Conservation (phyloP, 768 basidiomycete genomes). For the Russula lepida region DNA sequence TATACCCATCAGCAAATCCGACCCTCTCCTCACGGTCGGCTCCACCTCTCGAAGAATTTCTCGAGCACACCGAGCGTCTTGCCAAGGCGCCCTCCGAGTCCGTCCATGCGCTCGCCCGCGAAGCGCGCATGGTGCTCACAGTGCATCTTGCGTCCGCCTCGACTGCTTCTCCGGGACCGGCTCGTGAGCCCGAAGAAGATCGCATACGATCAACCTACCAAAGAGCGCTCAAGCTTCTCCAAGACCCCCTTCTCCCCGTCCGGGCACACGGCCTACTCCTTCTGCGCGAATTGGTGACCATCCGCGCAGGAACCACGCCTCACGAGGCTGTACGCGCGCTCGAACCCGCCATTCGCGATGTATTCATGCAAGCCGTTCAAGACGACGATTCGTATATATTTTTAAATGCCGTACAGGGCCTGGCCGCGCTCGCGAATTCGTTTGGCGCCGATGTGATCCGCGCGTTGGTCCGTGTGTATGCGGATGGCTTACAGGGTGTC, state of each 20-base stretch:
- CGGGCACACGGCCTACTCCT: slow-evolving; percentile 86
- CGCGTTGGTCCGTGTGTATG: slow-evolving; percentile 60
- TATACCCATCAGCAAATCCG: slow-evolving; percentile 36
- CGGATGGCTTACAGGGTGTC: slow-evolving; percentile 42
- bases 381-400: slow-evolving; percentile 97
- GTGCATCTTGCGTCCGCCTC: slow-evolving; percentile 65
- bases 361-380: slow-evolving; percentile 77
- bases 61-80: slow-evolving; percentile 51
- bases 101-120: slow-evolving; percentile 54
- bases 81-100: slow-evolving; percentile 39
- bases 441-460: slow-evolving; percentile 67
- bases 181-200: slow-evolving; percentile 40
- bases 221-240: slow-evolving; percentile 76
- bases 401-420: slow-evolving; percentile 83
- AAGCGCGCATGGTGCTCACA: slow-evolving; percentile 78
- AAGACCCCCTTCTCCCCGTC: slow-evolving; percentile 89
- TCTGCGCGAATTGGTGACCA: slow-evolving; percentile 65
- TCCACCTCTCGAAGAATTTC: slow-evolving; percentile 65
- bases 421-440: slow-evolving; percentile 75
- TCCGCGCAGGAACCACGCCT: slow-evolving; percentile 23
- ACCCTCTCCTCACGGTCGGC: slow-evolving; percentile 50
- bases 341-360: slow-evolving; percentile 73
- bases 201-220: slow-evolving; percentile 47
- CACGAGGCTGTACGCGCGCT: slow-evolving; percentile 50
- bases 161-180: slow-evolving; percentile 27